Percentiles rank a stretch among this genome's conserved stretches.
These are phyloP conservation scores for Gossypium stocksii DNA, from an alignment of 345 rosid species.

Conservation along the genomic window DNA sequence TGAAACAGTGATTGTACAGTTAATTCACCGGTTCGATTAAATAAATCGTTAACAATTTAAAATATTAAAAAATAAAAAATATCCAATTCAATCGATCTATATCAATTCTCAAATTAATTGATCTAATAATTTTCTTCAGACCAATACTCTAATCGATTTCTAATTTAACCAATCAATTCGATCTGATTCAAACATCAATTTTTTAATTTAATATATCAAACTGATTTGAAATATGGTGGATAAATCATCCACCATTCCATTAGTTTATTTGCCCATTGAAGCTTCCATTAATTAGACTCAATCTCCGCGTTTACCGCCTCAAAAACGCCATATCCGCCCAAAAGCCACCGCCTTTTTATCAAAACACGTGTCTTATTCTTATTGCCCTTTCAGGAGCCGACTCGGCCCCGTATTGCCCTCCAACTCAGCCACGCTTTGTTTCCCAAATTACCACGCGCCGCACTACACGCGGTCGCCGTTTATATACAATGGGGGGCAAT, in stretches of 20 bases:
- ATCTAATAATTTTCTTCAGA: too few relatives aligned
- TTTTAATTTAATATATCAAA: too few relatives aligned
- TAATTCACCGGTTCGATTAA: fast-evolving
- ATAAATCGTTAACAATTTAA: too few relatives aligned
- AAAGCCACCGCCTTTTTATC: background rate
- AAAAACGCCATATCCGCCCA: background rate
- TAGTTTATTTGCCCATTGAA: background rate
- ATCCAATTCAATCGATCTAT: fast-evolving
- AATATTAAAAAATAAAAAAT: too few relatives aligned
- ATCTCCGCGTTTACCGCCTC: conserved; percentile 26
- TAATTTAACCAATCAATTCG: fast-evolving
- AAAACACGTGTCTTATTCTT: conserved; percentile 2
- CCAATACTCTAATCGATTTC: fast-evolving
- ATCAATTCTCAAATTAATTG: fast-evolving
- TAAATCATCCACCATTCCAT: background rate
- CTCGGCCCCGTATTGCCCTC: conserved; percentile 16
- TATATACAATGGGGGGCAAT: background rate
- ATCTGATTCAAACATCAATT: too few relatives aligned
- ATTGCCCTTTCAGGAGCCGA: background rate
- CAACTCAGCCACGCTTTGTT: conserved; percentile 23
- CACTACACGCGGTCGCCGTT: conserved; percentile 14
- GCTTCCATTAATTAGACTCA: background rate
- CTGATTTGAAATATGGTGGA: conserved; percentile 8
- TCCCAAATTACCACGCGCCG: conserved; percentile 21
- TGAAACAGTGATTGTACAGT: too few relatives aligned